Evolutionary conservation across 257 asterid species (phyloP).

Genomic region (Petrea volubilis): DNA sequence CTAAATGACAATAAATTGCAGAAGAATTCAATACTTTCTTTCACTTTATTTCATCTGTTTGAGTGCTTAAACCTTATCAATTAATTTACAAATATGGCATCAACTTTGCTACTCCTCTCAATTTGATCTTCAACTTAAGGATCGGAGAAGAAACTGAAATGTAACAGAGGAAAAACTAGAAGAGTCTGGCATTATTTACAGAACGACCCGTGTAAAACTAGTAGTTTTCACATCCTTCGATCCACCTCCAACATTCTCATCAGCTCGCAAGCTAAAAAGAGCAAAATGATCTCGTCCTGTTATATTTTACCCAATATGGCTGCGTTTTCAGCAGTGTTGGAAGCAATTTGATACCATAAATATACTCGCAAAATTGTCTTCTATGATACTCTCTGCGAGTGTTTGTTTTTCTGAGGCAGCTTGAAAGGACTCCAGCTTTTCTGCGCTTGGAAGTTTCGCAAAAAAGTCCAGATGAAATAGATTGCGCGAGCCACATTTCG

Average conservation of each 20-base stretch:
- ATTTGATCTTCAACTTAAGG: slow-evolving; percentile 27
- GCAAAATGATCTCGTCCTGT: background rate
- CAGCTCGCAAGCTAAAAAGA: background rate
- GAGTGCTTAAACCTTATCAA: slow-evolving; percentile 27
- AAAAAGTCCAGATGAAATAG: slow-evolving; percentile 91
- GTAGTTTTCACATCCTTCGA: slow-evolving; percentile 23
- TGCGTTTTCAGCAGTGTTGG: slow-evolving; percentile 3
- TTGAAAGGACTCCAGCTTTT: slow-evolving; percentile 99
- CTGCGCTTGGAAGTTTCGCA: slow-evolving; percentile 89
- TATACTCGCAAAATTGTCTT: slow-evolving; percentile 20
- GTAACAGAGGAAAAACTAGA: slow-evolving; percentile 16
- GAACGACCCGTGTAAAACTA: slow-evolving; percentile 33
- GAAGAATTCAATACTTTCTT: background rate
- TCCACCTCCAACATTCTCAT: slow-evolving; percentile 19
- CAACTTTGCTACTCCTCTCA: slow-evolving; percentile 31
- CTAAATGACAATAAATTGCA: background rate
- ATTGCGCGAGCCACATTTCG: slow-evolving; percentile 94
- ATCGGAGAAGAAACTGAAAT: slow-evolving; percentile 19
- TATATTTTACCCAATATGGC: background rate
- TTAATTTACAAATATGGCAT: slow-evolving; percentile 46
- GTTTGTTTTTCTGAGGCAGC: slow-evolving; percentile 75
- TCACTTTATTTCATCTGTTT: slow-evolving; percentile 29
- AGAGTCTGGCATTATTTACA: slow-evolving; percentile 45
- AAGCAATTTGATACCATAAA: slow-evolving; percentile 1
- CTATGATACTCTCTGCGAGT: slow-evolving; percentile 85